A percentile compares a stretch with the other conserved stretches of the same genome.
phyloP scores from a whole-genome alignment of 257 asterid genomes.

The Rhazya stricta region DNA sequence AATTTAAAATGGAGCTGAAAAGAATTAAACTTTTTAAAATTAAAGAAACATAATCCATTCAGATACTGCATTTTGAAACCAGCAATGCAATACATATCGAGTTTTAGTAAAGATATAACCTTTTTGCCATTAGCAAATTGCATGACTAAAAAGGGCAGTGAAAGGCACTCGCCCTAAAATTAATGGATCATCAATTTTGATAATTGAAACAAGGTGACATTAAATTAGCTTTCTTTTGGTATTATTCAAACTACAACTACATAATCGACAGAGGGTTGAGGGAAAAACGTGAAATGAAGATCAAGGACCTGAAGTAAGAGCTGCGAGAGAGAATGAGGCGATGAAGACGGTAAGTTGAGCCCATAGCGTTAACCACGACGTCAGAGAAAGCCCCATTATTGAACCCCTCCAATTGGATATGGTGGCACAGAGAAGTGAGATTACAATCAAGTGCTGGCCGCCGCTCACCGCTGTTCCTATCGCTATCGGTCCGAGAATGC shows the following conservation, averaged over 20 bases:
- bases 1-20: neutral
- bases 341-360: conserved; percentile 74
- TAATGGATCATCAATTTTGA: neutral
- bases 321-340: conserved; percentile 93
- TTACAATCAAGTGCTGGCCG: conserved; percentile 57
- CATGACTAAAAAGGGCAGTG: neutral
- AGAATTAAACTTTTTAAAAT: neutral
- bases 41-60: neutral
- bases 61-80: neutral
- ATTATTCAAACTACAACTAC: neutral
- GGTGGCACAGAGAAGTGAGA: conserved; percentile 88
- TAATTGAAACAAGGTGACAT: neutral
- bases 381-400: conserved; percentile 80
- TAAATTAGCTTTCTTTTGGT: neutral
- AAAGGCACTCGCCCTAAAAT: neutral
- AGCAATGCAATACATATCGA: neutral
- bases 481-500: conserved; percentile 35
- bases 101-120: neutral
- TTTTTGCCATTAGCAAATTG: neutral
- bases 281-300: neutral
- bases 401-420: conserved; percentile 86
- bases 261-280: neutral
- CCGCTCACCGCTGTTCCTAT: conserved; percentile 43
- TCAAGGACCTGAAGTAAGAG: conserved; percentile 70
- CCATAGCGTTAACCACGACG: conserved; percentile 78